Percentiles rank a stretch among this genome's conserved stretches.
Conservation (phyloP, 2,329 filamentous ascomycete genomes). For the Neocucurbitaria cava region DNA sequence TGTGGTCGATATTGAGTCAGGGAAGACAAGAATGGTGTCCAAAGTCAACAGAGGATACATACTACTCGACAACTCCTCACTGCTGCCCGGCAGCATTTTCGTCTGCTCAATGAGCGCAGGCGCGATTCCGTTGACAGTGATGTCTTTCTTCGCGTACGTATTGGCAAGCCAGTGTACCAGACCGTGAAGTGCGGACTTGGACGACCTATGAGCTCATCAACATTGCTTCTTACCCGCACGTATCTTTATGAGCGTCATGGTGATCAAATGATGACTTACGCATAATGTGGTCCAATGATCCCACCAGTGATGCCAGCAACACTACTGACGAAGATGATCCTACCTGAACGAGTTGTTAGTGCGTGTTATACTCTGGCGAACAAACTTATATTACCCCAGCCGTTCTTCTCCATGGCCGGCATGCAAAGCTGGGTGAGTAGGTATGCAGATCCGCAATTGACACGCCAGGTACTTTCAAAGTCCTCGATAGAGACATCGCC, state of each 20-base stretch:
- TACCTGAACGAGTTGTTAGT: background rate
- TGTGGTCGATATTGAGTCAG: background rate
- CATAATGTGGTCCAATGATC: constrained; percentile 51
- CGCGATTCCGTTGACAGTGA: constrained; percentile 58
- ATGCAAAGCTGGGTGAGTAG: constrained; percentile 50
- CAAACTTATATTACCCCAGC: constrained; percentile 42
- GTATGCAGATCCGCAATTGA: constrained; percentile 48
- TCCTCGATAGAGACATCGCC: constrained; percentile 43
- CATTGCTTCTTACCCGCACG: background rate
- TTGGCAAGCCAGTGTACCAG: constrained; percentile 56
- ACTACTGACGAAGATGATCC: constrained; percentile 48
- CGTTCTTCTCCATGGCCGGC: constrained; percentile 44
- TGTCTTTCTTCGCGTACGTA: constrained; percentile 52
- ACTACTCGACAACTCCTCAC: constrained; percentile 45
- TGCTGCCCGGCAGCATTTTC: constrained; percentile 52
- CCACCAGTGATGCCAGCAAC: constrained; percentile 52
- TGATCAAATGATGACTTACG: background rate
- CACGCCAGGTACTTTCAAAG: constrained; percentile 48
- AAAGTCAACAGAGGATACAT: background rate
- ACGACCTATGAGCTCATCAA: constrained; percentile 5
- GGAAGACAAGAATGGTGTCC: background rate
- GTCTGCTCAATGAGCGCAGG: constrained; percentile 57
- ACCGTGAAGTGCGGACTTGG: constrained; percentile 56
- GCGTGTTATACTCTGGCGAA: background rate
- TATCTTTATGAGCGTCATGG: background rate